Base-by-base conservation (phyloP, 805 yeast genomes). In the Vanderwaltozyma polyspora region DNA sequence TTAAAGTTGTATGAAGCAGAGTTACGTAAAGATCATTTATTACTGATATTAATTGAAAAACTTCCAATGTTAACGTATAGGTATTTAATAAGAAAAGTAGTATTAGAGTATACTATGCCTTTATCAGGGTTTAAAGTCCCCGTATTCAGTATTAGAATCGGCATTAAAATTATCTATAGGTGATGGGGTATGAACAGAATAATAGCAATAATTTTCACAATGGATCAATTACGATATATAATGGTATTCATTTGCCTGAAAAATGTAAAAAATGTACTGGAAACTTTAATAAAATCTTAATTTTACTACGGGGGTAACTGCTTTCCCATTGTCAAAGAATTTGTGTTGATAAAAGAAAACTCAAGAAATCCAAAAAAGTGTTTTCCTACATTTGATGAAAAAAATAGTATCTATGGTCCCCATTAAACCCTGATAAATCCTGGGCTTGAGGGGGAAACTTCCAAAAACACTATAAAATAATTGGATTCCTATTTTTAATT, bases 11-110 rank as follows among this genome's bases (percentile, higher is more conserved):
- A 56, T 40, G 52, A 63, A 35, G 32, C 38, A 3, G 55, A 46
- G 27, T 45, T 69, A 18, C 51, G 61, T 27, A 36, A 45, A 4
- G 37, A 51, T 12, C 54, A 54, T 28, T 29, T 69, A 17, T 44
- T 64, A 2, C 39, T 68, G 2, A 39, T 62, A 18, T 42, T 70
- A 12, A 43, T 60, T n/a, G 66, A 67, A 29, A 70, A 68, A 40
- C 43, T 63, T 11, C 57, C 63, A 7, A 47, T 70, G 25, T 43
- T 70, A 2, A 45, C 68, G 0, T 50, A 68, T 13, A 53, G 76
- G 35, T 68, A 68, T 35, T 37, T 55, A 12, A 19, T 59, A 6
- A 45, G 49, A 32, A 36, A 33, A 3, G 39, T 46, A 10, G 38
- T 57, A n/a, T n/a, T n/a, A n/a, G n/a, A n/a, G n/a, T n/a, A n/a